A percentile compares a stretch with the other conserved stretches of the same genome.
Evolutionary conservation across 257 asterid species (phyloP).

Genomic region (Fraxinus pennsylvanica): DNA sequence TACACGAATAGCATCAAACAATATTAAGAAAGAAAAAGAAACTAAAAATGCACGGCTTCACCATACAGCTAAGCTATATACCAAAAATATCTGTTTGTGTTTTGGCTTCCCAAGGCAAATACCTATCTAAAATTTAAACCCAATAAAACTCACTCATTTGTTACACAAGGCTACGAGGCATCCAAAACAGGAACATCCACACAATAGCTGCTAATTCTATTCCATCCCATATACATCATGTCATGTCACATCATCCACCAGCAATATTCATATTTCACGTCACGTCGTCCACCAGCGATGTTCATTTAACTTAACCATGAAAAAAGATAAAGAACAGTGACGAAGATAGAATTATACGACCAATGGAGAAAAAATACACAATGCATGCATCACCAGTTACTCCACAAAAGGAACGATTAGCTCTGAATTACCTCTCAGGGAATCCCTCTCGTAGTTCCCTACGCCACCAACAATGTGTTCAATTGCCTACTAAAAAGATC

Average conservation of each 20-base stretch:
- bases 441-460: neutral
- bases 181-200: neutral
- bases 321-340: neutral
- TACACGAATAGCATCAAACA: too few species aligned
- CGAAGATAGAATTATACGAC: neutral
- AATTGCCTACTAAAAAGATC: slow-evolving; percentile 78
- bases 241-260: too few species aligned
- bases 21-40: too few species aligned
- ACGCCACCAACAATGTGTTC: slow-evolving; percentile 41
- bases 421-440: neutral
- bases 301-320: neutral
- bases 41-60: too few species aligned
- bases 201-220: neutral
- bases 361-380: neutral
- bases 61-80: too few species aligned
- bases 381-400: neutral
- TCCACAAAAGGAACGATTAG: neutral
- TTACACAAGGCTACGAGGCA: neutral
- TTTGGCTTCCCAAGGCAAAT: neutral
- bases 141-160: neutral
- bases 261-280: neutral
- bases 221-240: neutral
- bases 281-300: too few species aligned
- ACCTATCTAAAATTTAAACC: neutral
- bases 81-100: neutral